Percentiles rank a stretch among this genome's conserved stretches.
These are phyloP conservation scores for Penstemon eatonii DNA, from an alignment of 257 asterid species.

Conservation along the genomic window DNA sequence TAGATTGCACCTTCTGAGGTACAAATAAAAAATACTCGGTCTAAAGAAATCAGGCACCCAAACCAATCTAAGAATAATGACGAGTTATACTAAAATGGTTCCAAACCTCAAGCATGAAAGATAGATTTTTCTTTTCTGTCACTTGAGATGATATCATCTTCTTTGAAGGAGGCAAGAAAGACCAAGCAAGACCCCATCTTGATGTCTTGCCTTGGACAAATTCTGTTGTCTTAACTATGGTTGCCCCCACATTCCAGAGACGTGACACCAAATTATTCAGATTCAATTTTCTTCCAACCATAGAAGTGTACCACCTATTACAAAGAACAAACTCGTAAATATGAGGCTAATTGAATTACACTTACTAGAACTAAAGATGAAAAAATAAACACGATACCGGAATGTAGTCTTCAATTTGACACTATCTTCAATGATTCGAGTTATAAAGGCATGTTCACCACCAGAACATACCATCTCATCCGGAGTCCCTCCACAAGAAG, in stretches of 20 bases:
- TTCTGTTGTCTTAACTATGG: slow-evolving; percentile 87
- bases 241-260: slow-evolving; percentile 79
- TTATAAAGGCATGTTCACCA: slow-evolving; percentile 74
- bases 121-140: slow-evolving; percentile 53
- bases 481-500: slow-evolving; percentile 93
- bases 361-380: not conserved
- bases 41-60: not conserved
- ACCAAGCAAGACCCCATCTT: slow-evolving; percentile 99
- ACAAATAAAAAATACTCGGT: not conserved
- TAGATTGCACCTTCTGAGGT: not conserved
- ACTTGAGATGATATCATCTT: slow-evolving; percentile 41
- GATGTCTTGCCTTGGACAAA: slow-evolving; percentile 95
- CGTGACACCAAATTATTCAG: slow-evolving; percentile 65
- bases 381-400: slow-evolving; percentile 43
- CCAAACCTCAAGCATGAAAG: slow-evolving; percentile 80
- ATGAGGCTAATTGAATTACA: not conserved
- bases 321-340: not conserved
- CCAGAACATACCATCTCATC: slow-evolving; percentile 95
- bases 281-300: slow-evolving; percentile 89
- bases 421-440: slow-evolving; percentile 81
- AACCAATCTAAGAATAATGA: slow-evolving; percentile 12
- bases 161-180: slow-evolving; percentile 61
- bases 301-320: slow-evolving; percentile 94
- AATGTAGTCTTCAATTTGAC: slow-evolving; percentile 58
- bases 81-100: not conserved